Conservation (phyloP, 176 grass and related monocot genomes). For the Phragmites australis region DNA sequence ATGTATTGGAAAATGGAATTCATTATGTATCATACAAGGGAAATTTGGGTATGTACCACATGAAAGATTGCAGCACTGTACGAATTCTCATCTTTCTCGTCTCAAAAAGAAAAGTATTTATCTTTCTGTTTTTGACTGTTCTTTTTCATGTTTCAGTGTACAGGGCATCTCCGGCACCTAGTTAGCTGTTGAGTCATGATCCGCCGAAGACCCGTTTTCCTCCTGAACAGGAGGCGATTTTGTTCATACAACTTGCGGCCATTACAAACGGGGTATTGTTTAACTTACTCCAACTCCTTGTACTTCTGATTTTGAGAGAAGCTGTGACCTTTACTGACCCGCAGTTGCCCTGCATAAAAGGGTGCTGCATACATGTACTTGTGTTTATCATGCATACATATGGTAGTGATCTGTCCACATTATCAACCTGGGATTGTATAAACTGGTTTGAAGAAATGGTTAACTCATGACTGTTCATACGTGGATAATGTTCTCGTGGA, state of each 20-base stretch:
- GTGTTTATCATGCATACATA: not conserved
- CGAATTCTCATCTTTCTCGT: not conserved
- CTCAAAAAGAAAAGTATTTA: not conserved
- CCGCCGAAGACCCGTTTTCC: slow-evolving; percentile 8
- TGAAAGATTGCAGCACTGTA: not conserved
- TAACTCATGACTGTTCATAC: not conserved
- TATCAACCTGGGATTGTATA: not conserved
- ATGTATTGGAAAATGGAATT: not conserved
- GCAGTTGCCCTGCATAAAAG: not conserved
- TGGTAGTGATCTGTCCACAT: not conserved
- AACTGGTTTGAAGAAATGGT: not conserved
- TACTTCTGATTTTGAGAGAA: slow-evolving; percentile 14
- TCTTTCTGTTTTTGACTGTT: not conserved
- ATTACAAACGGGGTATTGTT: not conserved
- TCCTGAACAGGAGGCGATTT: not conserved
- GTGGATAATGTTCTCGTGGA: too few species aligned
- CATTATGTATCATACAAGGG: not conserved
- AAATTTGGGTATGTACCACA: not conserved
- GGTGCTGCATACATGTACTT: not conserved
- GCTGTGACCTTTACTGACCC: not conserved
- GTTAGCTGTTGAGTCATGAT: not conserved
- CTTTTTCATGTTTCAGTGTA: slow-evolving; percentile 9
- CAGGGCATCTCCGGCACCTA: not conserved
- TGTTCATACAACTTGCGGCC: not conserved
- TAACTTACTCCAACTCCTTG: not conserved